Percentiles rank a stretch among this genome's conserved stretches.
Evolutionary conservation across 345 rosid species (phyloP).

Genomic region (Sapria himalayana): DNA sequence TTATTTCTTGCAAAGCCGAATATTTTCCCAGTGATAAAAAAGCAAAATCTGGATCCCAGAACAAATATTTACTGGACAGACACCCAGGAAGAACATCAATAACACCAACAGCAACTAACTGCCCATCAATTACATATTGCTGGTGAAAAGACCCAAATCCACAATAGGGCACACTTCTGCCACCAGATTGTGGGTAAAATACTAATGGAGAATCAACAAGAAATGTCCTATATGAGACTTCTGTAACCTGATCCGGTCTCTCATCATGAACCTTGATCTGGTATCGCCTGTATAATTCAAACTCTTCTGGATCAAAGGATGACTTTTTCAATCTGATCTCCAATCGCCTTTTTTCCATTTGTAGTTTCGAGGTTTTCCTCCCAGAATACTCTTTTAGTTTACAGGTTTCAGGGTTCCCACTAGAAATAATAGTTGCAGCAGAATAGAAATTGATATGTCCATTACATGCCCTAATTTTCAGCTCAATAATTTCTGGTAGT

Average conservation of each 20-base stretch:
- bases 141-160: constrained; percentile 98
- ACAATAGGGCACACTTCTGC: constrained; percentile 43
- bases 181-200: constrained; percentile 40
- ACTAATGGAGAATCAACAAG: constrained; percentile 75
- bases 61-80: constrained; percentile 79
- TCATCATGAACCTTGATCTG: constrained; percentile 81
- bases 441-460: constrained; percentile 69
- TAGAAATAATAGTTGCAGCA: constrained; percentile 11
- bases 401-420: constrained; percentile 21
- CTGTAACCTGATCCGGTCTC: constrained; percentile 30
- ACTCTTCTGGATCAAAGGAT: constrained; percentile 78
- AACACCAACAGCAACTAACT: constrained; percentile 80
- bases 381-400: constrained; percentile 17
- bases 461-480: constrained; percentile 43
- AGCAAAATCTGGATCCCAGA: constrained; percentile 97
- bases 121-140: constrained; percentile 68
- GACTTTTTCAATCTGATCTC: constrained; percentile 69
- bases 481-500: constrained; percentile 15
- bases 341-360: constrained; percentile 29
- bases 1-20: constrained; percentile 74
- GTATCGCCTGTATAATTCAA: constrained; percentile 51
- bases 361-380: constrained; percentile 18
- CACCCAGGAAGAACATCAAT: constrained; percentile 83
- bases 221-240: constrained; percentile 42
- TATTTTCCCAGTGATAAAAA: constrained; percentile 72